phyloP scores from a whole-genome alignment of 345 rosid genomes.

The Sonneratia alba region DNA sequence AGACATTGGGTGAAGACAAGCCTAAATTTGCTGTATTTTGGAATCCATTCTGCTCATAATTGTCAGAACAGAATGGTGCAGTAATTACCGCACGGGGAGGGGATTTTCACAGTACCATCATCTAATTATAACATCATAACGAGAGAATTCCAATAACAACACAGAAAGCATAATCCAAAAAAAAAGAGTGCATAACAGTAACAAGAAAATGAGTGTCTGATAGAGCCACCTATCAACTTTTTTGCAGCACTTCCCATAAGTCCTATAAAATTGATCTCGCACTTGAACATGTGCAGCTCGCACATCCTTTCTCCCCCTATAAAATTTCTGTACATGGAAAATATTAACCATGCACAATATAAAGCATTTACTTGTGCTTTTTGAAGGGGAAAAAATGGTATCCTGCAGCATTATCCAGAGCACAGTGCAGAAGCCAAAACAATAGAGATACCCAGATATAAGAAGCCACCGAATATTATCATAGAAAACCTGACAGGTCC shows the following conservation, averaged over 20 bases:
- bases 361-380: slow-evolving; percentile 1
- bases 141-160: not conserved
- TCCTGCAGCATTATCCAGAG: not conserved
- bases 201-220: not conserved
- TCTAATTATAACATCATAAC: not conserved
- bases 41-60: not conserved
- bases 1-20: not conserved
- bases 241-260: slow-evolving; percentile 55
- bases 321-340: slow-evolving; percentile 73
- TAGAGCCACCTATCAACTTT: slow-evolving; percentile 60
- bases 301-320: slow-evolving; percentile 76
- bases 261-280: slow-evolving; percentile 51
- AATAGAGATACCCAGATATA: not conserved
- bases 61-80: not conserved
- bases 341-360: slow-evolving; percentile 23
- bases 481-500: not conserved
- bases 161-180: not conserved
- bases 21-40: not conserved
- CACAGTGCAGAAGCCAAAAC: not conserved
- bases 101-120: not conserved
- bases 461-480: not conserved
- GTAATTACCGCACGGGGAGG: not conserved
- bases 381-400: not conserved
- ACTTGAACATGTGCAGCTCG: slow-evolving; percentile 53
- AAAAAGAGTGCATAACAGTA: not conserved